Base-by-base conservation (phyloP, 352 stramenopile species). In the Globisporangium parvum region DNA sequence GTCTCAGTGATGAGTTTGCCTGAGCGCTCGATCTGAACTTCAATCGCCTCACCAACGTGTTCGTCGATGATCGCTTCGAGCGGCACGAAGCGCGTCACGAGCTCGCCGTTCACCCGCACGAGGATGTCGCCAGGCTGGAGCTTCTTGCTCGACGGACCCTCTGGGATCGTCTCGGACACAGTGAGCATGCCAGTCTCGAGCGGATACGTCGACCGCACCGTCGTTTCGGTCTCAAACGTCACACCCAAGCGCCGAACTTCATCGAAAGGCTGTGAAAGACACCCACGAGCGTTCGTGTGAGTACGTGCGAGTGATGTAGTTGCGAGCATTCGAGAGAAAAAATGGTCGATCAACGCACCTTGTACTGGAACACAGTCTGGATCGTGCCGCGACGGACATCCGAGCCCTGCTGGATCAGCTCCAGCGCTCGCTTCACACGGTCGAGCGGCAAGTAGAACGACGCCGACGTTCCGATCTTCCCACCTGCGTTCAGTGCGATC, bases 391-490 rank as follows among this genome's bases (percentile, higher is more conserved):
- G 86, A 47, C 79, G 64, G 4, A 97, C 86, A 2, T 77, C 62
- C 47, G 81, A 74, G 37, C 71, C 75, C 46, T 80, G 65, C 59
- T 88, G 77, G 47, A 96, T 71, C 59, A 91, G 57, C 58, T 93
- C 77, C 18, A 97, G 77, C 14, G 89, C 90, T 53, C 88, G 74
- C 60, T 93, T 89, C 24, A 97, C 88, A 42, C 85, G 83, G 60
- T 96, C 75, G 10, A 97, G 66, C 0, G 91, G 91, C 0, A 98
- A 67, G 66, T 97, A 98, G 51, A 96, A 97, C 0, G 86, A 93
- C 28, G 87, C 86, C 1, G 88, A 76, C 1, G 91, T 93, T 18
- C 81, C 77, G 54, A 88, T 92, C 46, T 90, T 93, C 12, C 87
- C 91, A 23, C 91, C 91, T 17, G 90, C 92, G 64, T 98, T 98